Base-by-base conservation (phyloP, 1,284 basidiomycete species). In the Malassezia arunalokei region DNA sequence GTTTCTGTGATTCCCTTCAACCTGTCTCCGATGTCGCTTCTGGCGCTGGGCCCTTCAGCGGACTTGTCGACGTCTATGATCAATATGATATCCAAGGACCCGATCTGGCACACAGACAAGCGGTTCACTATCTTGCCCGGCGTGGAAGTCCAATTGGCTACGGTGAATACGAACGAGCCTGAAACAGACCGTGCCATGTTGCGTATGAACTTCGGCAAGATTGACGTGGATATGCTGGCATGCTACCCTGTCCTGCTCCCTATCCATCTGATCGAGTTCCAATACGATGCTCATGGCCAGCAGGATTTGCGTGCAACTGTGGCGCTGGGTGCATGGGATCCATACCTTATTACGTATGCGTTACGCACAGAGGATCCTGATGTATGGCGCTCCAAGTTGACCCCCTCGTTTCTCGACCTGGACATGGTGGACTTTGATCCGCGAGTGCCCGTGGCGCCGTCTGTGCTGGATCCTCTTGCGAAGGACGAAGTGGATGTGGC, bases 391-490 rank as follows among this genome's bases (percentile, higher is more conserved):
- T 27, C 37, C 12, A 54, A 54, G 35, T 14, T 31, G 37, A 24
- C n/a, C 14, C 8, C 42, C 12, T 31, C 24, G 6, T 44, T 33
- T 41, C 46, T 54, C 5, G 38, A 54, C 29, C 15, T 54, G 5
- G 52, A 54, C 31, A 54, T 54, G 33, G 14, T 54, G 14, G 52
- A 54, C 47, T 54, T 54, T 45, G 37, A 44, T 38, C 52, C 52
- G 12, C 33, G 28, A 3, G 43, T 54, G 5, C 52, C 52, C 6
- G 39, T 54, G 8, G 30, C 51, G 8, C 30, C 32, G 11, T 40
- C 41, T 5, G 40, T 33, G 20, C 41, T 54, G 8, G 45, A 54
- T 29, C 42, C 40, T 6, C 29, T 40, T 20, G 31, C 51, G 2
- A 47, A 44, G n/a, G 41, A 17, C 12, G 32, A 38, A 7, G 38